Conservation (phyloP, 768 basidiomycete species). For the Tulasnella sp. region DNA sequence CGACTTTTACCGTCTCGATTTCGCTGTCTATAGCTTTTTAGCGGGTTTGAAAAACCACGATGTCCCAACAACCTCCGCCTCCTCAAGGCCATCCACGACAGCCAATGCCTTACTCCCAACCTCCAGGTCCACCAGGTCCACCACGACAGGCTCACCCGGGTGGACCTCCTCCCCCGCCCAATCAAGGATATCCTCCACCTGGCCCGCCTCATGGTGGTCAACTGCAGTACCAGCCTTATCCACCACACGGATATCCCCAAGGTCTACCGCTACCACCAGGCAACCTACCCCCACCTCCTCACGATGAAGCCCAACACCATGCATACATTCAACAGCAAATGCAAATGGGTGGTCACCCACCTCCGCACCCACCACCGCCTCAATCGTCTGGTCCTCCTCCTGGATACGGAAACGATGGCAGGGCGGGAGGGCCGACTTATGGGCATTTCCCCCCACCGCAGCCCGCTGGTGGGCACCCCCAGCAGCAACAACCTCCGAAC, state of each 20-base stretch:
- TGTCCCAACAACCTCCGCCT: neutral
- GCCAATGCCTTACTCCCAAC: neutral
- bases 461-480: neutral
- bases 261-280: neutral
- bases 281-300: slow-evolving; percentile 1
- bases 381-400: neutral
- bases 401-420: neutral
- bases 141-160: neutral
- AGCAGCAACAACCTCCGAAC: neutral
- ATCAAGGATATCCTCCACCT: neutral
- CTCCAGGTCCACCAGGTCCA: neutral
- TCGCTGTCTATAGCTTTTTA: neutral
- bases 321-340: slow-evolving; percentile 2
- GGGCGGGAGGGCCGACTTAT: neutral
- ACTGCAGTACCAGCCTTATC: neutral
- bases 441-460: neutral
- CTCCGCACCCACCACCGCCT: neutral
- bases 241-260: neutral
- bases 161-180: neutral
- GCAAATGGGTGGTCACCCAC: neutral
- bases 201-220: neutral
- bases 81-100: neutral
- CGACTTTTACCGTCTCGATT: neutral
- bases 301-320: slow-evolving; percentile 4
- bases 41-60: neutral